Conservation (phyloP, 768 basidiomycete genomes). For the Xerocomellus intermedius region DNA sequence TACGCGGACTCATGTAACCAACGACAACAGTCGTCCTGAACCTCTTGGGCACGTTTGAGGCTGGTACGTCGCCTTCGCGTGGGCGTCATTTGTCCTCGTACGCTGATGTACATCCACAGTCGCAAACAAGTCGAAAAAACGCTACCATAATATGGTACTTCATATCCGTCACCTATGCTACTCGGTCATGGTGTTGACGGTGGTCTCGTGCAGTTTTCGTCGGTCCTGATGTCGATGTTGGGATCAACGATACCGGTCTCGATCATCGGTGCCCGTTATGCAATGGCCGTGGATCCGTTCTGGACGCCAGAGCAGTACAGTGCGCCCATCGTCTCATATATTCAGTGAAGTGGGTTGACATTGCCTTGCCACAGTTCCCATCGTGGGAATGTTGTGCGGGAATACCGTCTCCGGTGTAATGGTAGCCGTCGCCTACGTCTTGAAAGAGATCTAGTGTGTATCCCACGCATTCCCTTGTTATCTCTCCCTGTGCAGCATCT, state of each 20-base stretch:
- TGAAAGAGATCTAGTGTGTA: constrained; percentile 72
- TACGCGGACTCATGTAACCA: background rate
- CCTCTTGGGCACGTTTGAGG: constrained; percentile 73
- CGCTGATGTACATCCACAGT: constrained; percentile 40
- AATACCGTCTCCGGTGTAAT: constrained; percentile 75
- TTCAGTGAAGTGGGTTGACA: background rate
- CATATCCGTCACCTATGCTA: background rate
- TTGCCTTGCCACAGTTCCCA: constrained; percentile 53
- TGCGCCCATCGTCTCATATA: constrained; percentile 30
- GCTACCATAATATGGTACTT: constrained; percentile 71
- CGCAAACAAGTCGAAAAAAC: constrained; percentile 72
- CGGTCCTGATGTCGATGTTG: constrained; percentile 66
- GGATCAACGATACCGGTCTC: constrained; percentile 79
- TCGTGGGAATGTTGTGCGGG: constrained; percentile 85
- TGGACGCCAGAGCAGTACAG: constrained; percentile 85
- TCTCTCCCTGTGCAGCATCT: background rate
- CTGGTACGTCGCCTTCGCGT: constrained; percentile 44
- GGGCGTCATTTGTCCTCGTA: background rate
- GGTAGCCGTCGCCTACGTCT: constrained; percentile 64
- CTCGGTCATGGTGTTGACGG: constrained; percentile 9
- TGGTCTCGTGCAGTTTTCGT: constrained; percentile 46
- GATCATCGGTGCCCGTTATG: constrained; percentile 69
- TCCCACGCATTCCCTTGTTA: background rate
- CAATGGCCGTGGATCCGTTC: constrained; percentile 75
- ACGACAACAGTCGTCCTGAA: constrained; percentile 58